These are phyloP conservation scores for Kazachstania kunashirensis DNA, from an alignment of 805 yeast genomes.

Conservation along the genomic window DNA sequence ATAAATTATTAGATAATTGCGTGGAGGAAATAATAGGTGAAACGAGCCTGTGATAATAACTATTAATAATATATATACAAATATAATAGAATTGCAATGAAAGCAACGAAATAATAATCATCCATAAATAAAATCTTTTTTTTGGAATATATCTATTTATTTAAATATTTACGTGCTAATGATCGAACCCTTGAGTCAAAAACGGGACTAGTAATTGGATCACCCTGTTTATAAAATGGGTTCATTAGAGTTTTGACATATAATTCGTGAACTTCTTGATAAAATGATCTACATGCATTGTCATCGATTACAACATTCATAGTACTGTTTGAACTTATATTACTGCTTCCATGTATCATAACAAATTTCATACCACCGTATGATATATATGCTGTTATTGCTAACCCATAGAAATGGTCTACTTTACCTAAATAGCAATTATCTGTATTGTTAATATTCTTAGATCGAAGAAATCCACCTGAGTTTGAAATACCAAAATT, in stretches of 20 bases:
- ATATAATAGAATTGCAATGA: no score
- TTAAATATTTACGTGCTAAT: slow-evolving; percentile 69
- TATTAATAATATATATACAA: no score
- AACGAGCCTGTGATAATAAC: neutral
- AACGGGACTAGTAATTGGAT: slow-evolving; percentile 59
- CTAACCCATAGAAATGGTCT: slow-evolving; percentile 77
- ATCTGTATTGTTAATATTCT: slow-evolving; percentile 15
- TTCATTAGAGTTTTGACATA: slow-evolving; percentile 77
- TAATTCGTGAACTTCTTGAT: slow-evolving; percentile 75
- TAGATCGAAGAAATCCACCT: slow-evolving; percentile 24
- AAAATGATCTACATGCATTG: slow-evolving; percentile 71
- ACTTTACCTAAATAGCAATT: slow-evolving; percentile 56
- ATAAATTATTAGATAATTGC: slow-evolving; percentile 15
- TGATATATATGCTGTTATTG: slow-evolving; percentile 77
- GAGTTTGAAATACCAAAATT: slow-evolving; percentile 1
- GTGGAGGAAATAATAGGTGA: slow-evolving; percentile 15
- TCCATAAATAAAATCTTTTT: no score
- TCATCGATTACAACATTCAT: slow-evolving; percentile 37
- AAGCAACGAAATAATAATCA: no score
- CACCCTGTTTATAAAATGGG: slow-evolving; percentile 76
- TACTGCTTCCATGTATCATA: slow-evolving; percentile 45
- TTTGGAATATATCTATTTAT: slow-evolving; percentile 8
- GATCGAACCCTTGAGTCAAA: slow-evolving; percentile 69
- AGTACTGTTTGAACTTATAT: slow-evolving; percentile 22
- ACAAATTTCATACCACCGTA: slow-evolving; percentile 80